Conservation (phyloP, 768 basidiomycete species). For the Boletus vermiculosoides region DNA sequence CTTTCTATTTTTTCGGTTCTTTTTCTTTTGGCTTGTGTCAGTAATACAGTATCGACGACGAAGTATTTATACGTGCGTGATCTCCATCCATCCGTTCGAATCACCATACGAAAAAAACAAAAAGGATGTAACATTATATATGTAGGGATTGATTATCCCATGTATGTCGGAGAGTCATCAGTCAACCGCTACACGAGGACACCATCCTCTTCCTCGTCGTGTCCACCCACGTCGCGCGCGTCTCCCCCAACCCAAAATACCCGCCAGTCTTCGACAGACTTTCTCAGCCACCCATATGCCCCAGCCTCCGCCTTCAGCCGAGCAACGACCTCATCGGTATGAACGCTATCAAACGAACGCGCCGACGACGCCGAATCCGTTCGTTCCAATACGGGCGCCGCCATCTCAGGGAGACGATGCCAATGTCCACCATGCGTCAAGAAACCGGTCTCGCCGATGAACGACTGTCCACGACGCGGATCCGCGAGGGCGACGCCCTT, state of each 20-base stretch:
- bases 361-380: conserved; percentile 44
- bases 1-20: background rate
- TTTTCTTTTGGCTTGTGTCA: conserved; percentile 15
- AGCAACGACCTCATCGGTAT: conserved; percentile 48
- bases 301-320: conserved; percentile 57
- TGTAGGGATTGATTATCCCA: background rate
- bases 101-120: background rate
- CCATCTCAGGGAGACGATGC: conserved; percentile 32
- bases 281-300: conserved; percentile 76
- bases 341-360: conserved; percentile 49
- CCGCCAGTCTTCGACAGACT: conserved; percentile 72
- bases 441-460: conserved; percentile 59
- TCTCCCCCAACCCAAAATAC: conserved; percentile 81
- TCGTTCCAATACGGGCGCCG: conserved; percentile 40
- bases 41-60: conserved; percentile 16
- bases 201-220: conserved; percentile 31
- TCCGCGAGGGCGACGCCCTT: conserved; percentile 45
- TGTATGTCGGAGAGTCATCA: background rate
- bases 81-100: background rate
- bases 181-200: conserved; percentile 24
- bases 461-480: conserved; percentile 53
- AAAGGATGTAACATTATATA: background rate
- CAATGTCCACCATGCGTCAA: conserved; percentile 48
- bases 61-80: conserved; percentile 22
- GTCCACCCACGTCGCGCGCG: conserved; percentile 29